Conservation (phyloP, 371 early-diverging fungal genomes). For the Mortierella sp. region DNA sequence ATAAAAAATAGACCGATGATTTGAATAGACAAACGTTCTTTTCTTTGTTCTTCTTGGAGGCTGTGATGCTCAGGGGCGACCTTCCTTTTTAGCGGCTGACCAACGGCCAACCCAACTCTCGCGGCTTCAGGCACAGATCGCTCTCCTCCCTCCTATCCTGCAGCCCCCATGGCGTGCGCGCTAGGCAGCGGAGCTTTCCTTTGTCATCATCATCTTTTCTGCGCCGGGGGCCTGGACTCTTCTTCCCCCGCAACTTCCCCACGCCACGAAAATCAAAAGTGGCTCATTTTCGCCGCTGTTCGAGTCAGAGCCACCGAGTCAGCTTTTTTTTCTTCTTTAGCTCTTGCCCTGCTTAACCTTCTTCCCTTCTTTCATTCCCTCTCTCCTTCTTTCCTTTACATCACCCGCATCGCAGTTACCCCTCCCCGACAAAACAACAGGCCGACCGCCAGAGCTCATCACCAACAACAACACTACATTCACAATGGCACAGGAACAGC, state of each 20-base stretch:
- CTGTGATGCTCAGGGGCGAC: too few relatives aligned
- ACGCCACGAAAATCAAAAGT: constrained; percentile 5
- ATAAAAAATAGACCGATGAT: background rate
- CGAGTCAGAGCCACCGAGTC: constrained; percentile 9
- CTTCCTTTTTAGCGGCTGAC: too few relatives aligned
- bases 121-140: too few relatives aligned
- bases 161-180: background rate
- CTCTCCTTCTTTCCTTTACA: background rate
- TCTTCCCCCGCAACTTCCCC: background rate
- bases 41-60: background rate
- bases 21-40: background rate
- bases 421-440: background rate
- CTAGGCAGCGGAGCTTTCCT: constrained; percentile 9
- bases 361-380: background rate
- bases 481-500: constrained; percentile 32
- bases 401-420: background rate
- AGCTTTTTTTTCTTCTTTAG: background rate
- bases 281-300: constrained; percentile 9
- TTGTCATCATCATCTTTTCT: background rate
- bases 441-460: background rate
- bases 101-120: too few relatives aligned
- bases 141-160: too few relatives aligned
- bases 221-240: background rate
- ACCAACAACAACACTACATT: background rate
- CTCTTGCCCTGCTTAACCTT: background rate